Percentiles rank a stretch among this genome's conserved stretches.
These are phyloP conservation scores for Cadophora sp. DNA, from an alignment of 2,329 filamentous ascomycete species.

Conservation along the genomic window DNA sequence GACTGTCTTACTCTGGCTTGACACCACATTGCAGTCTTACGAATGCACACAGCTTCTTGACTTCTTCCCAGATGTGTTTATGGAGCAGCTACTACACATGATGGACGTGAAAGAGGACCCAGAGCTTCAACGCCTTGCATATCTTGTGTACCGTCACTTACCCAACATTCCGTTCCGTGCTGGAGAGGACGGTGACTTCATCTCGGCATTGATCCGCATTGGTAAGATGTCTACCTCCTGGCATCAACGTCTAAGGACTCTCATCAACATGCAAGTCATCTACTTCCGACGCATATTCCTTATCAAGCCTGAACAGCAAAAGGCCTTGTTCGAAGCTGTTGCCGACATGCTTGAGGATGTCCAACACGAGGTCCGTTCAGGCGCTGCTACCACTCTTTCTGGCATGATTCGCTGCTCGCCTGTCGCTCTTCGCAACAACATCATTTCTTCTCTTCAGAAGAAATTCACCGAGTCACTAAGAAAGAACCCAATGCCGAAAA, in stretches of 20 bases:
- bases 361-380: conserved; percentile 92
- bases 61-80: conserved; percentile 90
- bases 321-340: conserved; percentile 88
- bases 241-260: conserved; percentile 92
- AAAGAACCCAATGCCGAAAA: conserved; percentile 88
- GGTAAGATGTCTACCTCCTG: conserved; percentile 85
- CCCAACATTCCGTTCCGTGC: conserved; percentile 92
- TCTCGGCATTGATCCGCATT: conserved; percentile 84
- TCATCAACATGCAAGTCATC: conserved; percentile 98
- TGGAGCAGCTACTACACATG: conserved; percentile 96
- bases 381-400: conserved; percentile 89
- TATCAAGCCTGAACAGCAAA: conserved; percentile 75
- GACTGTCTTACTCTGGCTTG: conserved; percentile 94
- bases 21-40: conserved; percentile 86
- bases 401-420: conserved; percentile 99
- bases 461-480: conserved; percentile 81
- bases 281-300: conserved; percentile 97
- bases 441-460: conserved; percentile 76
- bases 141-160: conserved; percentile 95
- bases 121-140: conserved; percentile 91
- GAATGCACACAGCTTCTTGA: conserved; percentile 90
- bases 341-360: conserved; percentile 91
- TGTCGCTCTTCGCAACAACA: conserved; percentile 75
- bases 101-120: conserved; percentile 99
- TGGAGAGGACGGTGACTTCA: conserved; percentile 85